phyloP scores from a whole-genome alignment of 805 yeast genomes.

The Dipodascus albidus region DNA sequence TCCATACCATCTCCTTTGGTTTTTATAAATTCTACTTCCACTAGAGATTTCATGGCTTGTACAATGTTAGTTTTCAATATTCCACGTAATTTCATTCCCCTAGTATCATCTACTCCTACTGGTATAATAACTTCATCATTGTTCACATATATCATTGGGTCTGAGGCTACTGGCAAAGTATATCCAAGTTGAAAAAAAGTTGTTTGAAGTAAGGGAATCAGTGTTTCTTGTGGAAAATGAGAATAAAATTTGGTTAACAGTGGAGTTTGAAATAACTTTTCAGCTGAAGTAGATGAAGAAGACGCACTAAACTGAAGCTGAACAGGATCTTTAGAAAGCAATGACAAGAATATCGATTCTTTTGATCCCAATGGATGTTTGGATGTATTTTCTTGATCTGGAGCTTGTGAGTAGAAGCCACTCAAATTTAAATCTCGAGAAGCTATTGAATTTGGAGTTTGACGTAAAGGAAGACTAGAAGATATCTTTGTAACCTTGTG shows the following conservation, averaged over 20 bases:
- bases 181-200: not conserved
- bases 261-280: not conserved
- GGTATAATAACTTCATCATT: not conserved
- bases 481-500: not conserved
- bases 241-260: not conserved
- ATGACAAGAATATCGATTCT: not conserved
- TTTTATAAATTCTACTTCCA: not conserved
- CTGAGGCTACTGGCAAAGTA: not conserved
- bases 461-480: not conserved
- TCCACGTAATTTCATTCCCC: not conserved
- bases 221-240: not conserved
- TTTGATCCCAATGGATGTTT: not conserved
- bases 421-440: too few species aligned
- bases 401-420: not conserved
- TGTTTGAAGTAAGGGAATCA: not conserved
- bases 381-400: not conserved
- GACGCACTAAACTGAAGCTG: slow-evolving; percentile 31
- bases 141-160: not conserved
- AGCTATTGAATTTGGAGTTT: not conserved
- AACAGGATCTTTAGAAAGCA: slow-evolving; percentile 39
- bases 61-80: not conserved
- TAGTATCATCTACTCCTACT: not conserved
- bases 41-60: not conserved
- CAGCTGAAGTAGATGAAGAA: not conserved
- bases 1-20: not conserved